Evolutionary conservation across 176 grass and related monocot species (phyloP).

Genomic region (Triticum aestivum): IWGSC_CS_RefSeq_v2.1 NC_057799.1:52582120-52582619

Average conservation of each 20-base stretch:
- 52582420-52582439: background rate
- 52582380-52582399: too few relatives aligned
- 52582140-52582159: background rate
- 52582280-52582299: background rate
- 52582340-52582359: background rate
- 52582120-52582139: too few relatives aligned
- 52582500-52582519: background rate
- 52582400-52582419: background rate
- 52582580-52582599: conserved; percentile 39
- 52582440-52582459: background rate
- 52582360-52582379: background rate
- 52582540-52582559: background rate
- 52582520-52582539: background rate
- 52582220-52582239: background rate
- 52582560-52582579: background rate
- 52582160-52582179: background rate
- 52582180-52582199: background rate
- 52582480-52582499: background rate
- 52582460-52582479: background rate
- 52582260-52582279: background rate
- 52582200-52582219: background rate
- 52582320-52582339: background rate
- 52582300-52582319: background rate
- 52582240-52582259: background rate
- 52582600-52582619: background rate